Base-by-base conservation (phyloP, 495 filamentous ascomycete genomes). In the Aspergillus leporis region DNA sequence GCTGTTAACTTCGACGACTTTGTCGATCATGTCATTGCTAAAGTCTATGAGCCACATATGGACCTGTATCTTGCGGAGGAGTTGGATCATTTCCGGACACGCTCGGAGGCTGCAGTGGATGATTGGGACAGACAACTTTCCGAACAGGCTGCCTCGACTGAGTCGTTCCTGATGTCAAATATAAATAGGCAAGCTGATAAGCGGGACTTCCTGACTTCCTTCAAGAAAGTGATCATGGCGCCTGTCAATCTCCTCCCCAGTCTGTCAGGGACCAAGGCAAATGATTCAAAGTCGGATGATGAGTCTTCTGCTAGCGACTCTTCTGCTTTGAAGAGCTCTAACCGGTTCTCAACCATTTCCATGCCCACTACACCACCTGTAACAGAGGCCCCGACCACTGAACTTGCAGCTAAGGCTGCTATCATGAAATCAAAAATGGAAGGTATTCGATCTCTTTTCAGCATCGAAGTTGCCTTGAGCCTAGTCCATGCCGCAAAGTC, bases 221-320 rank as follows among this genome's bases (percentile, higher is more conserved):
- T 99, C 78, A 97, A 92, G 72, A 98, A 99, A 67, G 94, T 99
- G 10, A 91, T 99, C 61, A 96, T 98, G 90, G 92, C 96, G 86
- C 95, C 95, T 22, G 93, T 98, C 30, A 94, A 91, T 50, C 92
- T 93, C 23, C 74, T 98, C 4, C 91, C 91, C 4, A 80, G 83
- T 23, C 83, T 88, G 50, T 85, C 83, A 9, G 66, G 74, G 25
- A 82, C 79, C 62, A 74, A 83, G 65, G 40, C 71, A 22, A 78
- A 65, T 53, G 80, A 69, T 30, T 10, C 62, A 41, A 78, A 74
- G 53, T 57, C 67, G 7, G 68, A 66, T 60, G 62, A 69, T 1
- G 73, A 71, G n/a, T 61, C 75, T 0, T 70, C 67, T 50, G 66
- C 66, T 21, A 57, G 66, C 7, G 72, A 74, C 51, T 60, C 71